Evolutionary conservation across 2,329 filamentous ascomycete genomes (phyloP).

Genomic region (Arthrobotrys entomopaga): DNA sequence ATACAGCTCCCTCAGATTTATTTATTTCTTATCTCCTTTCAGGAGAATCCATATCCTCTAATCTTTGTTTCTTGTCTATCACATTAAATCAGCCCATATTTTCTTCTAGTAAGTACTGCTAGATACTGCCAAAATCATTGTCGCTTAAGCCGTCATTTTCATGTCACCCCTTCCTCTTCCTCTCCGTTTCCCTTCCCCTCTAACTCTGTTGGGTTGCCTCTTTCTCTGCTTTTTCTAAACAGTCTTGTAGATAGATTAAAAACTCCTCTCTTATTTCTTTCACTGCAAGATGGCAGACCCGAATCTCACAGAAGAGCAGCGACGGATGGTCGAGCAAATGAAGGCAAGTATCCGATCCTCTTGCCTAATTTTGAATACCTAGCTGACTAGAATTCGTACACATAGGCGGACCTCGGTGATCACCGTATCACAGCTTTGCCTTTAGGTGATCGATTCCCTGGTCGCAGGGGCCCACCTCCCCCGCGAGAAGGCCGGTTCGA

Average conservation of each 20-base stretch:
- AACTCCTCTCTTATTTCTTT: neutral
- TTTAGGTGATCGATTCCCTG: slow-evolving; percentile 37
- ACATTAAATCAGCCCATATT: too few species aligned
- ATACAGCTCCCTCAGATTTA: neutral
- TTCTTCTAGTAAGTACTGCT: too few species aligned
- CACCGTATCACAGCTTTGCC: slow-evolving; percentile 34
- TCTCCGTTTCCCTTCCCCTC: neutral
- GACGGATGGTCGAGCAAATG: slow-evolving; percentile 30
- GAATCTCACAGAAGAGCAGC: slow-evolving; percentile 10
- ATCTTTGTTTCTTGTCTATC: too few species aligned
- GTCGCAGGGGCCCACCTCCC: slow-evolving; percentile 25
- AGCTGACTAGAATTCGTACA: neutral
- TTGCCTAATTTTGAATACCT: neutral
- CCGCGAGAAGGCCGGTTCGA: slow-evolving; percentile 8
- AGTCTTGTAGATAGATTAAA: neutral
- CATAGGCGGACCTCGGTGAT: slow-evolving; percentile 41
- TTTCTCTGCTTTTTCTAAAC: neutral
- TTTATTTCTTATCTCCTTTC: neutral
- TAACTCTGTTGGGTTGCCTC: neutral
- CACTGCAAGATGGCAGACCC: slow-evolving; percentile 17
- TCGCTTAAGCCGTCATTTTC: too few species aligned
- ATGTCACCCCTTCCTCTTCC: too few species aligned
- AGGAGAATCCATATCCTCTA: too few species aligned
- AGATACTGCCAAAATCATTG: too few species aligned
- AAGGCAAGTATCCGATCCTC: neutral